Percentiles rank a stretch among this genome's conserved stretches.
These are phyloP conservation scores for Lathyrus oleraceus DNA, from an alignment of 306 rosid species.

Conservation along the genomic window DNA sequence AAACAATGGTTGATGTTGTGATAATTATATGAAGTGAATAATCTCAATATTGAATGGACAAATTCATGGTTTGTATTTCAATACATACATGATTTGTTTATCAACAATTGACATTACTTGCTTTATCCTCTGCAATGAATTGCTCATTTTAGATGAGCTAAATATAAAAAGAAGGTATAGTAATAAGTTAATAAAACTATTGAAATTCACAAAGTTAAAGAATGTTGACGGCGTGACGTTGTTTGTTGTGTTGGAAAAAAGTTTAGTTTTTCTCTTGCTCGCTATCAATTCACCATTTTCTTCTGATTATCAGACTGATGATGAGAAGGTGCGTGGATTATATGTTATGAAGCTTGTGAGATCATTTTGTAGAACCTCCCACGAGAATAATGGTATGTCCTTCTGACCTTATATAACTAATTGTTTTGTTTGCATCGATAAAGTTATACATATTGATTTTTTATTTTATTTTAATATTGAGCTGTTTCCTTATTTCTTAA, in stretches of 20 bases:
- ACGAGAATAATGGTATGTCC: slow-evolving; percentile 63
- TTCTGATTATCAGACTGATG: slow-evolving; percentile 58
- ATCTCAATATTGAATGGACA: background rate
- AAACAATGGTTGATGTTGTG: background rate
- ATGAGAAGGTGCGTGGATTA: slow-evolving; percentile 81
- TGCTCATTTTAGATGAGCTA: background rate
- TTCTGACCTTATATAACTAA: slow-evolving; percentile 29
- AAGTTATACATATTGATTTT: background rate
- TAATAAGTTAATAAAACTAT: background rate
- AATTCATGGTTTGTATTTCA: background rate
- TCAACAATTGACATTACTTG: background rate
- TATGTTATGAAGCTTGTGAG: slow-evolving; percentile 90
- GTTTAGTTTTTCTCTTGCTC: background rate
- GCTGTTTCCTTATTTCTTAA: background rate
- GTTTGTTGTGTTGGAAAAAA: background rate
- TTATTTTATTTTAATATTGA: background rate
- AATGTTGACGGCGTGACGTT: background rate
- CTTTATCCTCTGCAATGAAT: background rate
- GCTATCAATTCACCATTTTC: slow-evolving; percentile 10
- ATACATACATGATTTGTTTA: background rate
- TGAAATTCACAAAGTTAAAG: background rate
- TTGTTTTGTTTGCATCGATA: background rate
- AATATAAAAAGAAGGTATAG: background rate
- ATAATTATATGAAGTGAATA: background rate
- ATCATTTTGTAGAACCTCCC: slow-evolving; percentile 73